phyloP scores from a whole-genome alignment of 2,329 filamentous ascomycete species.

The Nemania sp. region DNA sequence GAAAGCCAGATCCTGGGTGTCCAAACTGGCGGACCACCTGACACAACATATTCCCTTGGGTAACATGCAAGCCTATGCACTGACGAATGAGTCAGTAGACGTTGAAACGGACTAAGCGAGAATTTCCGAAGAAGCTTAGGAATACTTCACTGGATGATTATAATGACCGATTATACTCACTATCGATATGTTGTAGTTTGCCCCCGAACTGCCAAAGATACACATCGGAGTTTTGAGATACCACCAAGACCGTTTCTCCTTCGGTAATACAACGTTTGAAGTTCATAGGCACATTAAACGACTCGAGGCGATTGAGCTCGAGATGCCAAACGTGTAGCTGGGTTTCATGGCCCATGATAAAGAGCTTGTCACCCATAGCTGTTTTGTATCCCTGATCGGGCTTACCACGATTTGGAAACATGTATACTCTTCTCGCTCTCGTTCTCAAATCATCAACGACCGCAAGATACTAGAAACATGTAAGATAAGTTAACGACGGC shows the following conservation, averaged over 20 bases:
- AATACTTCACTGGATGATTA: not conserved
- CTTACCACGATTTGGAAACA: constrained; percentile 32
- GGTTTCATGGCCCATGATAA: constrained; percentile 35
- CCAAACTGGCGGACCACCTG: constrained; percentile 27
- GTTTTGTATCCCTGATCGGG: constrained; percentile 35
- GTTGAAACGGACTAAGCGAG: too few relatives aligned
- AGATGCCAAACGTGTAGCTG: constrained; percentile 40
- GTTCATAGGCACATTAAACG: constrained; percentile 30
- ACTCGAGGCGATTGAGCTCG: constrained; percentile 30
- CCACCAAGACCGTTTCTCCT: constrained; percentile 34
- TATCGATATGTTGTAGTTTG: constrained; percentile 27
- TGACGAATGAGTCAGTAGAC: constrained; percentile 3
- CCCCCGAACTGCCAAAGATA: constrained; percentile 36
- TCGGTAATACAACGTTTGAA: constrained; percentile 36
- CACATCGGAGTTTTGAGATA: constrained; percentile 32
- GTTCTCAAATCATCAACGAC: constrained; percentile 39
- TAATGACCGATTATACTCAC: constrained; percentile 11
- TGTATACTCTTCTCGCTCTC: constrained; percentile 33
- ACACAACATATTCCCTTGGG: constrained; percentile 27
- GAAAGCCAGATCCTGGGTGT: constrained; percentile 29
- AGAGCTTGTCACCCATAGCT: constrained; percentile 36
- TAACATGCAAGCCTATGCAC: constrained; percentile 27
- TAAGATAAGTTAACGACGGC: too few relatives aligned
- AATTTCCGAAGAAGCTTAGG: not conserved
- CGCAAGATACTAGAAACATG: constrained; percentile 27